These are phyloP conservation scores for Thymus quinquecostatus DNA, from an alignment of 257 asterid species.

Conservation along the genomic window DNA sequence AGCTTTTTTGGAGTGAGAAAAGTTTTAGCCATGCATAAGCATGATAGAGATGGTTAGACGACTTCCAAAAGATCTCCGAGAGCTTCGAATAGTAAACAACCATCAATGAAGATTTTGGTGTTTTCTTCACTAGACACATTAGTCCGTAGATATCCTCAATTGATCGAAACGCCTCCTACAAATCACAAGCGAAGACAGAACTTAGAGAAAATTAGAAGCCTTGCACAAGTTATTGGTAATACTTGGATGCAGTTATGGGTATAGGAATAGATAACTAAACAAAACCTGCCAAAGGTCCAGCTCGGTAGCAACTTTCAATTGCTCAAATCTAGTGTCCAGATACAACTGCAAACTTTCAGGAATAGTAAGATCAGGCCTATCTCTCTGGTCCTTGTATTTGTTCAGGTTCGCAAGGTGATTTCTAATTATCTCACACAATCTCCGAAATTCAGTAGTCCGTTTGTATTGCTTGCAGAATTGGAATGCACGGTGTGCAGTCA, in stretches of 20 bases:
- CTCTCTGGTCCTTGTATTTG: slow-evolving; percentile 91
- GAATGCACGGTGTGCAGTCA: slow-evolving; percentile 97
- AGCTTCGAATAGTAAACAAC: slow-evolving; percentile 87
- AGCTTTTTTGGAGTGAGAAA: slow-evolving; percentile 81
- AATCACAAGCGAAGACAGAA: slow-evolving; percentile 4
- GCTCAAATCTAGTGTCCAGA: slow-evolving; percentile 92
- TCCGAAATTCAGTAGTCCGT: slow-evolving; percentile 83
- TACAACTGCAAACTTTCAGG: slow-evolving; percentile 93
- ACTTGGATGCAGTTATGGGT: neutral
- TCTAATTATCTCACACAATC: slow-evolving; percentile 88
- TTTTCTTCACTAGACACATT: slow-evolving; percentile 87
- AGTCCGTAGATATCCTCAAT: slow-evolving; percentile 85
- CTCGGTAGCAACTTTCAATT: slow-evolving; percentile 89
- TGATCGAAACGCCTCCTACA: slow-evolving; percentile 93
- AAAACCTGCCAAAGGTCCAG: slow-evolving; percentile 95
- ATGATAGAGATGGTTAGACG: slow-evolving; percentile 86
- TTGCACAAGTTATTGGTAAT: neutral
- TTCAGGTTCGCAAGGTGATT: slow-evolving; percentile 91
- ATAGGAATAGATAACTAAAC: slow-evolving; percentile 23
- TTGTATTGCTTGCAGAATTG: slow-evolving; percentile 97
- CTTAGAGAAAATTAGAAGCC: slow-evolving; percentile 1
- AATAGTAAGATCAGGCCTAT: slow-evolving; percentile 86
- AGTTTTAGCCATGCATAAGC: slow-evolving; percentile 99
- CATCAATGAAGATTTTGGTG: slow-evolving; percentile 83
- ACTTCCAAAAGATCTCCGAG: slow-evolving; percentile 88